phyloP scores from a whole-genome alignment of 2,329 filamentous ascomycete species.

The Tympanopsis confertula region DNA sequence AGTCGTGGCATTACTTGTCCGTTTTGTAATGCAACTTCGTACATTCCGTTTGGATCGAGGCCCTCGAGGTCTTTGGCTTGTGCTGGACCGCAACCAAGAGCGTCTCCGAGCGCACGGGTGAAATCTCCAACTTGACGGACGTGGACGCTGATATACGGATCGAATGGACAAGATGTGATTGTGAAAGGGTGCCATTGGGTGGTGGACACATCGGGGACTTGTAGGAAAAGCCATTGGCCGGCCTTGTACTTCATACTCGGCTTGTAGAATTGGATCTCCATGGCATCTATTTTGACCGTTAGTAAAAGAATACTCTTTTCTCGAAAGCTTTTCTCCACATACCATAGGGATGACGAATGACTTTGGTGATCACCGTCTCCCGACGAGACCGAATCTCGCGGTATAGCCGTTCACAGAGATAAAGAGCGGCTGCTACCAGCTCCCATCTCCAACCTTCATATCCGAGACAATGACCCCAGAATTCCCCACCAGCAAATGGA shows the following conservation, averaged over 20 bases:
- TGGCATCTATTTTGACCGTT: constrained; percentile 51
- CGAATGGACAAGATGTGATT: constrained; percentile 94
- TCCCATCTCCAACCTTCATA: constrained; percentile 98
- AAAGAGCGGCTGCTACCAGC: constrained; percentile 72
- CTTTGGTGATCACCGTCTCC: constrained; percentile 79
- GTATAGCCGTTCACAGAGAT: constrained; percentile 78
- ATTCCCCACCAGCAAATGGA: constrained; percentile 69
- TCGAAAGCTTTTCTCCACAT: constrained; percentile 17
- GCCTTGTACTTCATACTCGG: constrained; percentile 96
- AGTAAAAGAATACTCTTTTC: constrained; percentile 9
- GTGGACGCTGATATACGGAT: constrained; percentile 88
- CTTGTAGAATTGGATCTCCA: constrained; percentile 95
- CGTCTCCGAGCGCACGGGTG: constrained; percentile 83
- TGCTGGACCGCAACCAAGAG: constrained; percentile 78
- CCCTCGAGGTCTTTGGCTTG: constrained; percentile 84
- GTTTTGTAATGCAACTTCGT: constrained; percentile 89
- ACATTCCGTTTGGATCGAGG: constrained; percentile 90
- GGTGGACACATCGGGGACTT: constrained; percentile 76
- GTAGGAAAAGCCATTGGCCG: constrained; percentile 94
- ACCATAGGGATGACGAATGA: constrained; percentile 92
- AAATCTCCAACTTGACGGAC: constrained; percentile 96
- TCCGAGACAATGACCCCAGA: constrained; percentile 88
- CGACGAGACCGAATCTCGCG: constrained; percentile 78
- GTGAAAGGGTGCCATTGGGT: constrained; percentile 99
- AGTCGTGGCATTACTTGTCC: constrained; percentile 84